Evolutionary conservation across 768 basidiomycete species (phyloP), one percentile per base, ranked within the genome.

Genomic region (Lentinula edodes): DNA sequence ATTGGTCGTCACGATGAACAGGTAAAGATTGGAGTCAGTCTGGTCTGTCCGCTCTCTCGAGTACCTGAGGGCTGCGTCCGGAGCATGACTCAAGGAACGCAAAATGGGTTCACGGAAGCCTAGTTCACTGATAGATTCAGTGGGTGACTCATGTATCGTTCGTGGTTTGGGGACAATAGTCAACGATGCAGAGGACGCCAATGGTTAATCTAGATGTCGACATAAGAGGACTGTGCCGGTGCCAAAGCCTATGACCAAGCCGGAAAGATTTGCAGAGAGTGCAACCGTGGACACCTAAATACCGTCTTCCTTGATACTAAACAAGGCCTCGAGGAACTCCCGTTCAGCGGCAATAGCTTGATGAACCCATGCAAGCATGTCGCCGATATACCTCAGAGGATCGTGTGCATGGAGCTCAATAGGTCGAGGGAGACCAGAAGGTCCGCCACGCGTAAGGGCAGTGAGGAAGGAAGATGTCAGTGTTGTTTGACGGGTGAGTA

Each of bases 331-430:
- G 20, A 99, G 80, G 67, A 95, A 95, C 74, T 98, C 97, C 48
- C 88, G 88, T 69, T 99, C 97, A 1, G 96, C n/a, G n/a, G n/a
- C n/a, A n/a, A n/a, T n/a, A n/a, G n/a, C n/a, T n/a, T n/a, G n/a
- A n/a, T n/a, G n/a, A 0, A 98, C 88, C 96, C 96, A 98, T 0
- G 95, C 96, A 6, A 98, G 85, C 92, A 98, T 98, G 73, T 98
- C 95, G 13, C 97, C 97, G 13, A 96, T 87, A 70, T 99, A 99
- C 36, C 96, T 87, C 65, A 94, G 82, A 0, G 97, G 96, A 71
- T 99, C 97, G 67, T 99, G 97, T 0, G 97, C 97, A 69, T 99
- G 97, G 3, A 99, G 80, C 71, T 98, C 97, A 64, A 99, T 98
- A 0, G 96, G 93, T 5, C 95, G 84, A 10, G 95, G 93, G 6